These are phyloP conservation scores for Chrysanthemum makinoi DNA, from an alignment of 129 eudicot genomes.

Conservation along the genomic window DNA sequence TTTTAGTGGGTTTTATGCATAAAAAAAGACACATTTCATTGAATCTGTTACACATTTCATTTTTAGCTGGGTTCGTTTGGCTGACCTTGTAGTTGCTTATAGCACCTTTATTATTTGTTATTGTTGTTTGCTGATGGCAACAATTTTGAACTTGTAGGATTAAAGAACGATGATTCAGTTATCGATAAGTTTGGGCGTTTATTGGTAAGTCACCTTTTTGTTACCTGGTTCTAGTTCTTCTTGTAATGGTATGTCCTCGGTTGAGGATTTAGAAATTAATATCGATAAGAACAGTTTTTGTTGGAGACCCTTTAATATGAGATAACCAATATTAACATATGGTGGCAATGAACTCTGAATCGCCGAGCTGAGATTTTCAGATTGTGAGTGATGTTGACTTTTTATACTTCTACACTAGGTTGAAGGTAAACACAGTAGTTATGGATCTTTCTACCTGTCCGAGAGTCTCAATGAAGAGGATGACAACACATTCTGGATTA, in stretches of 20 bases:
- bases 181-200: constrained; percentile 69
- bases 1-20: no score
- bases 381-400: constrained; percentile 16
- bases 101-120: constrained; percentile 1
- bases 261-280: neutral
- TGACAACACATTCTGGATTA: constrained; percentile 60
- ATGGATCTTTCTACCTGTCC: constrained; percentile 69
- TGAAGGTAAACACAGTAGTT: constrained; percentile 62
- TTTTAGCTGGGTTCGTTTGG: constrained; percentile 8
- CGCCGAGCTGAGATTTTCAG: neutral
- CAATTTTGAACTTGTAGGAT: constrained; percentile 35
- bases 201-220: constrained; percentile 53
- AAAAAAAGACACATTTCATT: neutral
- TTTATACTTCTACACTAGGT: constrained; percentile 47
- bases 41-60: constrained; percentile 12
- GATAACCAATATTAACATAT: neutral
- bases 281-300: constrained; percentile 8
- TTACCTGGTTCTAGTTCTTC: constrained; percentile 12
- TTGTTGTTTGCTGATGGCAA: constrained; percentile 25
- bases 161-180: constrained; percentile 44
- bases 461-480: constrained; percentile 90
- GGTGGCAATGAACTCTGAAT: constrained; percentile 5
- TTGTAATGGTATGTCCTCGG: constrained; percentile 2
- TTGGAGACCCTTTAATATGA: constrained; percentile 7
- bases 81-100: constrained; percentile 18